phyloP scores from a whole-genome alignment of 169 alveolate species.

The Pseudocohnilembus persalinus region DNA sequence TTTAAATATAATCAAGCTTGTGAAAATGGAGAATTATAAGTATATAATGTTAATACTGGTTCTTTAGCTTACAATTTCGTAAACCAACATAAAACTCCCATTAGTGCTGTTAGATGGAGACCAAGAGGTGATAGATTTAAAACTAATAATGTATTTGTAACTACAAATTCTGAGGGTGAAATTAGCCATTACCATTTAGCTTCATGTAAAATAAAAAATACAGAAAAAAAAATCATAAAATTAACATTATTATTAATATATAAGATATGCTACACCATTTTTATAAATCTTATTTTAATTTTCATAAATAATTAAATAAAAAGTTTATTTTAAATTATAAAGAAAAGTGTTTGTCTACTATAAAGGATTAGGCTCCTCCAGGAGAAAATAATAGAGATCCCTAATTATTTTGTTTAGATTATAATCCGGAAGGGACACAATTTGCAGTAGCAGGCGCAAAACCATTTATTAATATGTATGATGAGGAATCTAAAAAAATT shows the following conservation, averaged over 20 bases:
- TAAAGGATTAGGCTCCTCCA: slow-evolving; percentile 16
- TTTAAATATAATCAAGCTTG: slow-evolving; percentile 15
- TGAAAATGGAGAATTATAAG: slow-evolving; percentile 39
- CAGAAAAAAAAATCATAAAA: neutral
- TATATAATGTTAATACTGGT: slow-evolving; percentile 25
- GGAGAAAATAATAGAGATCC: slow-evolving; percentile 13
- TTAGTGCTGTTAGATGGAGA: slow-evolving; percentile 44
- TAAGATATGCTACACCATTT: neutral
- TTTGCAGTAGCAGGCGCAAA: slow-evolving; percentile 81
- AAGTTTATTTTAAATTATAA: neutral
- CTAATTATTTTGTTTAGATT: slow-evolving; percentile 78
- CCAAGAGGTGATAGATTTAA: slow-evolving; percentile 35
- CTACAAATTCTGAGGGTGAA: slow-evolving; percentile 41
- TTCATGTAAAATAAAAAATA: slow-evolving; percentile 31
- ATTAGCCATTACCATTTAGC: slow-evolving; percentile 46
- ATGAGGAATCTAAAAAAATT: slow-evolving; percentile 74
- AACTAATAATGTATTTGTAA: slow-evolving; percentile 43
- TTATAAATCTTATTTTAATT: neutral
- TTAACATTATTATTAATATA: neutral
- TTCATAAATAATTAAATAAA: neutral
- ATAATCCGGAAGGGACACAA: slow-evolving; percentile 71
- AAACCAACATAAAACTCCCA: slow-evolving; percentile 18
- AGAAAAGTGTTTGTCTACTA: slow-evolving; percentile 15
- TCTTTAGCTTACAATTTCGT: slow-evolving; percentile 11
- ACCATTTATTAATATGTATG: slow-evolving; percentile 73